phyloP scores from a whole-genome alignment of 495 filamentous ascomycete species.

The Xylaria castorea region DNA sequence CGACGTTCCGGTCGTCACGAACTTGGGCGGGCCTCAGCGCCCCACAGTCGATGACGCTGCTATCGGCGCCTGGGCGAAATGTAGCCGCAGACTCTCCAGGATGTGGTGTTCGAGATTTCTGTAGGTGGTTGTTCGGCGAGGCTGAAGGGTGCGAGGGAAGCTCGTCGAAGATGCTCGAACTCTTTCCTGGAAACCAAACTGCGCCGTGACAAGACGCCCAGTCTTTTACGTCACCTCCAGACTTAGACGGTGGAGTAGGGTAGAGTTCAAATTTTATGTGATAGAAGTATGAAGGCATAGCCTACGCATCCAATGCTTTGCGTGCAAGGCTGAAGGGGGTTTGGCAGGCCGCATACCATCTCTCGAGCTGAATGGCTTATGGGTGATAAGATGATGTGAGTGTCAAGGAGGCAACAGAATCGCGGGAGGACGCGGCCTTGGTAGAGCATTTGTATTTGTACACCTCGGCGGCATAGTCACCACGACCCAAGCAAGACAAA shows the following conservation, averaged over 20 bases:
- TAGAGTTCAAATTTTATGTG: slow-evolving; percentile 89
- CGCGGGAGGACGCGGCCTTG: neutral
- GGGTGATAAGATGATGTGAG: neutral
- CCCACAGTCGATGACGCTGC: slow-evolving; percentile 54
- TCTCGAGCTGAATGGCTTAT: neutral
- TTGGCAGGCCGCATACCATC: slow-evolving; percentile 9
- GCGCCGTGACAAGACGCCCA: slow-evolving; percentile 15
- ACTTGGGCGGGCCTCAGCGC: slow-evolving; percentile 40
- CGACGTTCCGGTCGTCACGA: slow-evolving; percentile 39
- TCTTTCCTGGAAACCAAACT: slow-evolving; percentile 49
- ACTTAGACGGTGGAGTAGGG: slow-evolving; percentile 51
- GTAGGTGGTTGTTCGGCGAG: slow-evolving; percentile 10
- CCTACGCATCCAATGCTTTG: slow-evolving; percentile 26
- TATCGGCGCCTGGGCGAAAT: slow-evolving; percentile 5
- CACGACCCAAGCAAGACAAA: neutral
- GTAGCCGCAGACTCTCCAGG: slow-evolving; percentile 17
- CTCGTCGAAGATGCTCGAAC: slow-evolving; percentile 52
- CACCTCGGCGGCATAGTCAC: slow-evolving; percentile 11
- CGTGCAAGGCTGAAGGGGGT: neutral
- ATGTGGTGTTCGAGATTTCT: slow-evolving; percentile 15
- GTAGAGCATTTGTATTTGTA: neutral
- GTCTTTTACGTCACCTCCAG: slow-evolving; percentile 22
- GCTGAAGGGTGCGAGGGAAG: slow-evolving; percentile 48
- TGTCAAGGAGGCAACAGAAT: slow-evolving; percentile 24
- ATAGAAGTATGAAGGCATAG: slow-evolving; percentile 86